These are phyloP conservation scores for Nitzschia putrida DNA, from an alignment of 108 stramenopile species.

Conservation along the genomic window DNA sequence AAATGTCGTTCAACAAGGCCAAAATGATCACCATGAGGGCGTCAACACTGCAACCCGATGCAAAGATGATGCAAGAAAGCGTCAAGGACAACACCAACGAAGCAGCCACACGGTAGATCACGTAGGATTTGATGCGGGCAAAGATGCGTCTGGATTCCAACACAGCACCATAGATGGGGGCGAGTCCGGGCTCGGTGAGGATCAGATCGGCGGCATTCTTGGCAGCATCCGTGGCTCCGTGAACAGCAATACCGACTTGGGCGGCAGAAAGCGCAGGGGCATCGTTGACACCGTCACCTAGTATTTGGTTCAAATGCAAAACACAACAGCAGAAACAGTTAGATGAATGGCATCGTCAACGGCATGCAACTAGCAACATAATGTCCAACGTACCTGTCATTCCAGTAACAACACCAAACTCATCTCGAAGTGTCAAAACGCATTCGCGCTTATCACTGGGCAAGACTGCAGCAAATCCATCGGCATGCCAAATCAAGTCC, in stretches of 20 bases:
- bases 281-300: slow-evolving; percentile 66
- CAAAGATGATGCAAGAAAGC: slow-evolving; percentile 64
- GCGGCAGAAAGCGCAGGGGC: slow-evolving; percentile 85
- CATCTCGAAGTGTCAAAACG: slow-evolving; percentile 47
- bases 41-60: slow-evolving; percentile 74
- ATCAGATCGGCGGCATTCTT: slow-evolving; percentile 89
- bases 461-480: slow-evolving; percentile 77
- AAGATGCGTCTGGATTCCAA: slow-evolving; percentile 60
- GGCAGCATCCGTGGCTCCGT: slow-evolving; percentile 89
- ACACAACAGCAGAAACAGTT: not conserved
- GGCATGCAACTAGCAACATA: not conserved
- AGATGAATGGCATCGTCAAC: not conserved
- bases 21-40: slow-evolving; percentile 77
- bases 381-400: slow-evolving; percentile 70
- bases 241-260: slow-evolving; percentile 80
- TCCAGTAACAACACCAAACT: slow-evolving; percentile 68
- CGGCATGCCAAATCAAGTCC: slow-evolving; percentile 49
- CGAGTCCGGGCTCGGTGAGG: slow-evolving; percentile 76
- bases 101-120: slow-evolving; percentile 77
- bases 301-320: not conserved
- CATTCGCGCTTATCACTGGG: slow-evolving; percentile 71
- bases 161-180: slow-evolving; percentile 60
- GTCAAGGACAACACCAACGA: slow-evolving; percentile 59
- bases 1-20: slow-evolving; percentile 87
- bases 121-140: slow-evolving; percentile 71